phyloP scores from a whole-genome alignment of 805 yeast species.

The Wickerhamomyces queroliae region DNA sequence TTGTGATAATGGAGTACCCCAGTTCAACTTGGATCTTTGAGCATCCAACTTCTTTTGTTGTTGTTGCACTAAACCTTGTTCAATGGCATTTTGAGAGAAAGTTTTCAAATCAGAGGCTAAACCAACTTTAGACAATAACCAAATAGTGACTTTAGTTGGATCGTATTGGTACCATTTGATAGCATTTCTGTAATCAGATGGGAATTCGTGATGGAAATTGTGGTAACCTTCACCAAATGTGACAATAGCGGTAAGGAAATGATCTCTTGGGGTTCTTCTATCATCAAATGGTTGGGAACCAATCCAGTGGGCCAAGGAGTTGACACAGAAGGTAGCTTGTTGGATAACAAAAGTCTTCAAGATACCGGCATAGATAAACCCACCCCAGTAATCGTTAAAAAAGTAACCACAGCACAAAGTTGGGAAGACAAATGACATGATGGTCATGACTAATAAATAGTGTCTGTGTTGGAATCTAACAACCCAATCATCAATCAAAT shows the following conservation, averaged over 20 bases:
- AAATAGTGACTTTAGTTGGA: slow-evolving; percentile 69
- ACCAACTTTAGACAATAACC: slow-evolving; percentile 54
- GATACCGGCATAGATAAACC: slow-evolving; percentile 72
- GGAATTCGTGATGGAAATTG: slow-evolving; percentile 88
- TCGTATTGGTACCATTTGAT: slow-evolving; percentile 85
- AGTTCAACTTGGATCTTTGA: slow-evolving; percentile 54
- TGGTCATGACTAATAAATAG: slow-evolving; percentile 55
- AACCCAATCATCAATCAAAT: slow-evolving; percentile 72
- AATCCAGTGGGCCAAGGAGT: slow-evolving; percentile 82
- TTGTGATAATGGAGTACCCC: slow-evolving; percentile 66
- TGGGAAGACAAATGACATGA: slow-evolving; percentile 60
- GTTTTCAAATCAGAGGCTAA: slow-evolving; percentile 64
- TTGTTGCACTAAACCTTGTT: slow-evolving; percentile 78
- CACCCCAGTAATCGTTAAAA: slow-evolving; percentile 63
- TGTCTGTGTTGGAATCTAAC: slow-evolving; percentile 81
- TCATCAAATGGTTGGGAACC: slow-evolving; percentile 86
- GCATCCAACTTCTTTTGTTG: slow-evolving; percentile 74
- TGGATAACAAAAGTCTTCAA: slow-evolving; percentile 66
- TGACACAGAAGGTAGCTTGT: slow-evolving; percentile 84
- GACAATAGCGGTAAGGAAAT: slow-evolving; percentile 71
- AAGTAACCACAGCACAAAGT: slow-evolving; percentile 46
- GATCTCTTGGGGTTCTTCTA: slow-evolving; percentile 83
- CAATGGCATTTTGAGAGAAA: slow-evolving; percentile 74
- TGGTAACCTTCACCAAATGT: slow-evolving; percentile 90
- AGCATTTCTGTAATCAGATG: slow-evolving; percentile 84